Conservation (phyloP, 225 moss, liverwort and hornwort genomes). For the Ulota crispa region DNA sequence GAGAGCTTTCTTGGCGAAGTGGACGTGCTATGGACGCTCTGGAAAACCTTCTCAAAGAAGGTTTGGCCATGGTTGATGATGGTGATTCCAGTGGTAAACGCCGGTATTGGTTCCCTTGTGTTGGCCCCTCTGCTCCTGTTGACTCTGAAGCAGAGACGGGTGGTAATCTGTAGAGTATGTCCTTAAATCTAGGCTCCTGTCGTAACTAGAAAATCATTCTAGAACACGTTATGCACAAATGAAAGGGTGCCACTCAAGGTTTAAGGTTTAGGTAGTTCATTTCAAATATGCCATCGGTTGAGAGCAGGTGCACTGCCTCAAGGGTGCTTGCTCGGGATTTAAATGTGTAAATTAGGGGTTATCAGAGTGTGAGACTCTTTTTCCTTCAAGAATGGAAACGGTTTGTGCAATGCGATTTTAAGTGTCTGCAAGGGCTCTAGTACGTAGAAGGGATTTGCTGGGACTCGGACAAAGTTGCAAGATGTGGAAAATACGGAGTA, state of each 20-base stretch:
- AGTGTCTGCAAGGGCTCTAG: not conserved
- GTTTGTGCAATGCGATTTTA: not conserved
- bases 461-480: not conserved
- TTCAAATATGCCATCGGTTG: not conserved
- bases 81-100: slow-evolving; percentile 71
- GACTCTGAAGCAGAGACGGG: slow-evolving; percentile 21
- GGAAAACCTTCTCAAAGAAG: slow-evolving; percentile 78
- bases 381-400: not conserved
- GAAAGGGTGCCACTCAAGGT: too few relatives aligned
- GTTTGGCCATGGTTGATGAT: slow-evolving; percentile 92
- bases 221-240: not conserved
- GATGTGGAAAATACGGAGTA: too few relatives aligned
- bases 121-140: slow-evolving; percentile 38
- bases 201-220: not conserved
- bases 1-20: slow-evolving; percentile 60
- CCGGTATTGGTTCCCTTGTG: slow-evolving; percentile 88
- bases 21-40: slow-evolving; percentile 80
- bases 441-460: not conserved
- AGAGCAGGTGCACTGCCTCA: not conserved
- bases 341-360: not conserved
- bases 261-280: not conserved
- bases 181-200: not conserved
- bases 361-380: not conserved
- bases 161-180: slow-evolving; percentile 9
- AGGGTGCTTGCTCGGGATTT: not conserved